phyloP scores from a whole-genome alignment of 441 rosid species.

The Jatropha podagrica region DNA sequence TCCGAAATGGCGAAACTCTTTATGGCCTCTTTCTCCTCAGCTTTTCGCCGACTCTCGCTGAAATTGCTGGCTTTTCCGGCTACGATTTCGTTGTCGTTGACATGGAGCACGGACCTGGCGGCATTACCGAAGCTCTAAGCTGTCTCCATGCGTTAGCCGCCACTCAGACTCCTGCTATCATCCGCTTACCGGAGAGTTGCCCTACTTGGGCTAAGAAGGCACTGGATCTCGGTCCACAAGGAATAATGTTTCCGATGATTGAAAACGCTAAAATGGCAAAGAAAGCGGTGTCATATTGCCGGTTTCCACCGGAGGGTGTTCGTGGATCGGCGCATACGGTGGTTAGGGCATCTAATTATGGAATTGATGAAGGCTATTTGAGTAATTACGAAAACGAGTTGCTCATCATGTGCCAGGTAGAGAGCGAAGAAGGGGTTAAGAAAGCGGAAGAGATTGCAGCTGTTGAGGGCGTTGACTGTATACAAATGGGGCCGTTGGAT shows the following conservation, averaged over 20 bases:
- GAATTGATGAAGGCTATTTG: slow-evolving; percentile 81
- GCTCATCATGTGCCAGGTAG: slow-evolving; percentile 91
- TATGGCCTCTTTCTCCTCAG: slow-evolving; percentile 83
- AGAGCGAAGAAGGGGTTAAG: slow-evolving; percentile 64
- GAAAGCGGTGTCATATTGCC: slow-evolving; percentile 81
- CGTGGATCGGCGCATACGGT: slow-evolving; percentile 91
- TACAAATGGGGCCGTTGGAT: slow-evolving; percentile 96
- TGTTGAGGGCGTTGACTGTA: slow-evolving; percentile 87
- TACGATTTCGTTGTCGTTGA: slow-evolving; percentile 89
- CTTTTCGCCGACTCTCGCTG: slow-evolving; percentile 86
- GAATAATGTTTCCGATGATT: slow-evolving; percentile 94
- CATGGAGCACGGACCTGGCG: slow-evolving; percentile 97
- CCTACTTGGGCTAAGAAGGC: slow-evolving; percentile 83
- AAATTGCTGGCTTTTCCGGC: slow-evolving; percentile 78
- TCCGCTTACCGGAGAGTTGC: slow-evolving; percentile 72
- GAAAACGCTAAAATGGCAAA: slow-evolving; percentile 56
- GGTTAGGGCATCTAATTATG: slow-evolving; percentile 77
- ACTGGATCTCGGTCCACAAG: slow-evolving; percentile 87
- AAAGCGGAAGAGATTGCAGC: slow-evolving; percentile 72
- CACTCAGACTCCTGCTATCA: slow-evolving; percentile 57
- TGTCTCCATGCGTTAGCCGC: slow-evolving; percentile 66
- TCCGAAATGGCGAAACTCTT: slow-evolving; percentile 66
- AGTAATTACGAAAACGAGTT: slow-evolving; percentile 63
- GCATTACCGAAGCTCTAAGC: slow-evolving; percentile 62
- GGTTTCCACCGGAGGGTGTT: slow-evolving; percentile 72